Base-by-base conservation (phyloP, 208 protist species). In the Wallacemonas collosoma region DNA sequence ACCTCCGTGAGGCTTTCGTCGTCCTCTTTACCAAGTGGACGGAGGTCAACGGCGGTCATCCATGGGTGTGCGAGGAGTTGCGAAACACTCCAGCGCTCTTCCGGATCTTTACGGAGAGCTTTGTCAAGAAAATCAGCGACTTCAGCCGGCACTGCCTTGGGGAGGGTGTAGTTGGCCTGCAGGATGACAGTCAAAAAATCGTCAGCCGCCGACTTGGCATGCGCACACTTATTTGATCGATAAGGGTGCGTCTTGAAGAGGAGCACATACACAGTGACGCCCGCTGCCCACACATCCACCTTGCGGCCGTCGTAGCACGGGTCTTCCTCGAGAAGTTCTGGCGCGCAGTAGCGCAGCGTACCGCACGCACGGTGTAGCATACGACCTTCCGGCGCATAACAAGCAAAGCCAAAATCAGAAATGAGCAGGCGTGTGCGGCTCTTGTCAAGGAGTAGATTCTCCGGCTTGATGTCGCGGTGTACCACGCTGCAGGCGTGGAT, bases 171-270 rank as follows among this genome's bases (percentile, higher is more conserved):
- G 8, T 79, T 67, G n/a, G 82, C 91, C 39, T 70, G 57, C 14
- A 67, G 58, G 39, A 97, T 95, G 45, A 73, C 70, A 58, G 84
- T 57, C 39, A 97, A 85, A 36, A 93, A 64, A 26, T 60, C 71
- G 40, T 95, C 90, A 2, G 81, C 62, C 74, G 83, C 76, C 0
- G 51, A 58, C n/a, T 72, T 54, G 12, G 54, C 55, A 3, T 85
- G 5, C 2, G 26, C 6, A 88, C 53, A 51, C 63, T 83, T 63
- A 67, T 98, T 99, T 0, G 60, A 6, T 15, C 17, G 7, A 36
- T 65, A 65, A 26, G 98, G 98, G 43, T 99, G 87, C n/a, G 56
- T 55, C 12, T 92, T 87, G 63, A 96, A 97, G 40, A 99, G 81
- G 85, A 98, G 90, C 40, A 96, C 75, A 73, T 94, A 96, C 6